phyloP scores from a whole-genome alignment of 2,329 filamentous ascomycete species.

The Podosphaera leucotricha region DNA sequence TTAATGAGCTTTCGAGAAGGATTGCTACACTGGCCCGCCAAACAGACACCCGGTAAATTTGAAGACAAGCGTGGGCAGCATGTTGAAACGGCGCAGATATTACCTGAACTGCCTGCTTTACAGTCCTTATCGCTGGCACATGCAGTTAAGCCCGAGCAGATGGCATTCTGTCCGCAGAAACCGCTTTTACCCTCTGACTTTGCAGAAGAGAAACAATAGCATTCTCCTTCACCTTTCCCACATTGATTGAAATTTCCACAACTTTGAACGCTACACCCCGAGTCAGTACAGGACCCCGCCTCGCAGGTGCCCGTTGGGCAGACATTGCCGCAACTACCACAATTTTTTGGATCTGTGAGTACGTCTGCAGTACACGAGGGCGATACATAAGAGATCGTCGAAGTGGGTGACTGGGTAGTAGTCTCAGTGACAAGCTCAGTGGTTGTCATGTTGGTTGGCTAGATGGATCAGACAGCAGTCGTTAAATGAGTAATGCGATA shows the following conservation, averaged over 20 bases:
- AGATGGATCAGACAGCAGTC: background rate
- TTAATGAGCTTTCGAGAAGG: constrained; percentile 4
- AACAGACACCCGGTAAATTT: constrained; percentile 6
- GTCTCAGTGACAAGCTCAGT: background rate
- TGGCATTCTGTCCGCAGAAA: constrained; percentile 9
- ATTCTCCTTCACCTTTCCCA: constrained; percentile 2
- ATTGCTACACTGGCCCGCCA: constrained; percentile 6
- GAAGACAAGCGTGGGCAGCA: constrained; percentile 6
- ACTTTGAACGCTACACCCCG: constrained; percentile 2
- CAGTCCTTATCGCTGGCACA: constrained; percentile 8
- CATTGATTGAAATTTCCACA: constrained; percentile 7
- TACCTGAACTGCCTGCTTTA: constrained; percentile 2
- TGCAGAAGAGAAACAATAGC: constrained; percentile 9
- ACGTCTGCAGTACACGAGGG: constrained; percentile 5
- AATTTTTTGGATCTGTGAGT: constrained; percentile 6
- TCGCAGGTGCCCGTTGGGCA: constrained; percentile 4
- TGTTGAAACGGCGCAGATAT: constrained; percentile 8
- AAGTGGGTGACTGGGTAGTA: background rate
- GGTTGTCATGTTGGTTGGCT: background rate
- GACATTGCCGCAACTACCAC: constrained; percentile 6
- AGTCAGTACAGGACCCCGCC: constrained; percentile 3
- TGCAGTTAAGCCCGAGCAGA: constrained; percentile 5
- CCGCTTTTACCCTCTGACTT: constrained; percentile 1
- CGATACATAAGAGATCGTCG: constrained; percentile 1
- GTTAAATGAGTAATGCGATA: background rate